Percentiles rank a stretch among this genome's conserved stretches.
Evolutionary conservation across 805 yeast species (phyloP).

Genomic region (Starmerella asiatica): DNA sequence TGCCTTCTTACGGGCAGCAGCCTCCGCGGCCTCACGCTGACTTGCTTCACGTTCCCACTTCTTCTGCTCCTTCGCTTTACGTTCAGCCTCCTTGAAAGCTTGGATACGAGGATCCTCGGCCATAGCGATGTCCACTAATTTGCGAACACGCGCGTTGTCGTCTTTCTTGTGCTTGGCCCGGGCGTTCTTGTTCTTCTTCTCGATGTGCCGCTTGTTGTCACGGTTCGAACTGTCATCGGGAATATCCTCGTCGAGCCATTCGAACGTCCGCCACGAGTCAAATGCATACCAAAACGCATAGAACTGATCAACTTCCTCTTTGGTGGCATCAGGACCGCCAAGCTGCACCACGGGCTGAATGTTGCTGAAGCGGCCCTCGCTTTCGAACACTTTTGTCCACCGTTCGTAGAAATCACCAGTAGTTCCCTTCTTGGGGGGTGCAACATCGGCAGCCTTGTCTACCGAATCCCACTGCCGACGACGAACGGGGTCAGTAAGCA

Average conservation of each 20-base stretch:
- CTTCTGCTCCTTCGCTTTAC: constrained; percentile 82
- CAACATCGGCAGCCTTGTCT: constrained; percentile 74
- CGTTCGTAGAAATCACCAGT: constrained; percentile 74
- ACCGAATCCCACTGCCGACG: constrained; percentile 94
- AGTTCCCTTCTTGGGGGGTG: constrained; percentile 55
- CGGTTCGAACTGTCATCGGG: constrained; percentile 99
- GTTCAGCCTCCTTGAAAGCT: constrained; percentile 83
- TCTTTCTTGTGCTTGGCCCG: constrained; percentile 97
- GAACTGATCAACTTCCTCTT: constrained; percentile 73
- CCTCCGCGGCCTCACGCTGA: constrained; percentile 90
- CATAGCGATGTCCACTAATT: constrained; percentile 76
- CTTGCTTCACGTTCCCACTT: constrained; percentile 99
- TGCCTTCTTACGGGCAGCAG: constrained; percentile 78
- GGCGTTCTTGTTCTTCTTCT: constrained; percentile 91
- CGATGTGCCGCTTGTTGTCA: constrained; percentile 97
- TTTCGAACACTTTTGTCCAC: constrained; percentile 82
- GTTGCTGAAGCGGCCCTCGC: constrained; percentile 86
- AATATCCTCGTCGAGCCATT: constrained; percentile 95
- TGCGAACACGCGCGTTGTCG: constrained; percentile 79
- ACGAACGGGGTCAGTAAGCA: constrained; percentile 69
- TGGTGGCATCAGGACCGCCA: constrained; percentile 54
- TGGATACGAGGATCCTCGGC: constrained; percentile 90
- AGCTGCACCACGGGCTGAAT: constrained; percentile 76
- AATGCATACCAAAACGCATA: constrained; percentile 86
- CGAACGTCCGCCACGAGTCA: constrained; percentile 97